Percentiles rank a stretch among this genome's conserved stretches.
These are phyloP conservation scores for Acidiella bohemica DNA, from an alignment of 495 filamentous ascomycete species.

Conservation along the genomic window DNA sequence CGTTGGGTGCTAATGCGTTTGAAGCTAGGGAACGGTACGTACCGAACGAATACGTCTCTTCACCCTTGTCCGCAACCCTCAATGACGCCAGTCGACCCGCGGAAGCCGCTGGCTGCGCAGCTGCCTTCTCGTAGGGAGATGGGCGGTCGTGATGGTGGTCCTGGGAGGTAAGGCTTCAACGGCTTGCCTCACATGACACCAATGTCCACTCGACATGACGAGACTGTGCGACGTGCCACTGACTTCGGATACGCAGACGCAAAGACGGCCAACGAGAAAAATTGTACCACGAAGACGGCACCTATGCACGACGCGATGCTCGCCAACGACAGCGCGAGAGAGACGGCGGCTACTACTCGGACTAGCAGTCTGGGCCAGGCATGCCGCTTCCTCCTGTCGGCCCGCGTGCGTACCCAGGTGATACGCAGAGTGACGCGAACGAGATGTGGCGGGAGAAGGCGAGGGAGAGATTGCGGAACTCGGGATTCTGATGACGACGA, in stretches of 20 bases:
- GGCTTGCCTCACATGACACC: background rate
- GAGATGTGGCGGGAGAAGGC: slow-evolving; percentile 5
- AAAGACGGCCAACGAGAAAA: background rate
- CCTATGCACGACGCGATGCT: background rate
- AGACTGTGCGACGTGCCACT: background rate
- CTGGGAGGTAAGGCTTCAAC: slow-evolving; percentile 2
- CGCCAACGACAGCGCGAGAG: background rate
- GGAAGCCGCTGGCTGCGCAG: slow-evolving; percentile 5
- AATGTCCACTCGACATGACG: no score
- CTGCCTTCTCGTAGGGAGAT: background rate
- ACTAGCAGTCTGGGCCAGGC: slow-evolving; percentile 7
- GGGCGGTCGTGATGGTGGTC: background rate
- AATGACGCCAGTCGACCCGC: slow-evolving; percentile 5
- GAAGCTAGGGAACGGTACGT: slow-evolving; percentile 12
- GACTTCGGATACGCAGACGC: background rate
- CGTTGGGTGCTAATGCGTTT: slow-evolving; percentile 10
- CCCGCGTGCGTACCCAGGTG: background rate
- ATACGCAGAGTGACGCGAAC: background rate
- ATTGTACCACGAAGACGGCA: background rate
- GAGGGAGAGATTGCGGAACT: slow-evolving; percentile 1
- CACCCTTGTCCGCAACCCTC: background rate
- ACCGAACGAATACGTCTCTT: no score
- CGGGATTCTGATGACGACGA: no score
- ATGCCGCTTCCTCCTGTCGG: background rate
- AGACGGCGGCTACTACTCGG: slow-evolving; percentile 3